phyloP scores from a whole-genome alignment of 1,284 basidiomycete genomes.

The Afroboletus lepidellus region DNA sequence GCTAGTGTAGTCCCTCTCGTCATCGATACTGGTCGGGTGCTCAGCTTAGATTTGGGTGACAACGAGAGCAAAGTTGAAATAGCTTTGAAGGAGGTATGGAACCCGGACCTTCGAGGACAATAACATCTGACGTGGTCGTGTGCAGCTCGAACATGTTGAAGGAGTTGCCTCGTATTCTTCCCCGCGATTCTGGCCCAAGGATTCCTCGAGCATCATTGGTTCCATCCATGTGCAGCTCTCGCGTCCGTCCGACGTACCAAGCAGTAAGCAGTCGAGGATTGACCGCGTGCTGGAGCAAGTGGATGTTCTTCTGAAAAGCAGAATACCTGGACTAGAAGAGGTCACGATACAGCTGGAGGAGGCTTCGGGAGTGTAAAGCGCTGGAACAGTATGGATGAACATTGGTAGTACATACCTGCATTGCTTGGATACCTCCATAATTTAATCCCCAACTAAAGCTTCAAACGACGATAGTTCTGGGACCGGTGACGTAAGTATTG shows the following conservation, averaged over 20 bases:
- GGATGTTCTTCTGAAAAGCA: slow-evolving; percentile 63
- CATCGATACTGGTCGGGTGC: slow-evolving; percentile 86
- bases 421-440: slow-evolving; percentile 17
- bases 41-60: slow-evolving; percentile 83
- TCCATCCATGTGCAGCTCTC: slow-evolving; percentile 86
- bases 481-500: neutral
- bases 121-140: slow-evolving; percentile 25
- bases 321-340: slow-evolving; percentile 81
- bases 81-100: slow-evolving; percentile 73
- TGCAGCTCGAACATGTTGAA: slow-evolving; percentile 61
- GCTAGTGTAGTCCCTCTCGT: slow-evolving; percentile 95
- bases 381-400: slow-evolving; percentile 5
- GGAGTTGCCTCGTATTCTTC: slow-evolving; percentile 81
- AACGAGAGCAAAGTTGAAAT: slow-evolving; percentile 64
- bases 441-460: slow-evolving; percentile 7
- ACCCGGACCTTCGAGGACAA: neutral
- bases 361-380: slow-evolving; percentile 10
- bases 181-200: slow-evolving; percentile 96
- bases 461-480: neutral
- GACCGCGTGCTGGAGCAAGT: slow-evolving; percentile 77
- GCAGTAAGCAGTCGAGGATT: slow-evolving; percentile 52
- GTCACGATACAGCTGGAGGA: slow-evolving; percentile 81
- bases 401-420: slow-evolving; percentile 10
- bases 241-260: slow-evolving; percentile 50
- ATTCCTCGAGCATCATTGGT: slow-evolving; percentile 81